Conservation (phyloP, 768 basidiomycete genomes). For the Macrocybe gigantea region DNA sequence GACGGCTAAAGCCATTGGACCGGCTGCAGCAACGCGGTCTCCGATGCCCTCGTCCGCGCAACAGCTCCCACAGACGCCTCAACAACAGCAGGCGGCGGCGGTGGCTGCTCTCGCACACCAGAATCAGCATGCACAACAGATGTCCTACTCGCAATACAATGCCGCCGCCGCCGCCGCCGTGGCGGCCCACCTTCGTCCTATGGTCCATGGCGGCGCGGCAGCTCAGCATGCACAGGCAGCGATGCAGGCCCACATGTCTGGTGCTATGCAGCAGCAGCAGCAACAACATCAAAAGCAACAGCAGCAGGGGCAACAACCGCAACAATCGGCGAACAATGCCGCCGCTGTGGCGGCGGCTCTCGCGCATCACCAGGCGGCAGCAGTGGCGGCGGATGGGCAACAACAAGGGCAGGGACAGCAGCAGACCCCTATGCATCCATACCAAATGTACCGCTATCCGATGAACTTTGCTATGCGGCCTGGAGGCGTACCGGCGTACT, state of each 20-base stretch:
- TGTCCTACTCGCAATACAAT: too few relatives aligned
- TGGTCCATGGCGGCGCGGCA: background rate
- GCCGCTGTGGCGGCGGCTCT: constrained; percentile 1
- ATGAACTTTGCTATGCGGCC: constrained; percentile 7
- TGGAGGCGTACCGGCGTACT: constrained; percentile 5
- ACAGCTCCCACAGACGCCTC: constrained; percentile 13
- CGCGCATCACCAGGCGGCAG: constrained; percentile 5
- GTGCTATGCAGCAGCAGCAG: constrained; percentile 13
- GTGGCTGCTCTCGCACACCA: too few relatives aligned
- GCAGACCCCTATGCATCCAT: constrained; percentile 10
- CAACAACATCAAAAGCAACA: constrained; percentile 4
- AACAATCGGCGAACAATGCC: constrained; percentile 15
- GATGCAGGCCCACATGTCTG: background rate
- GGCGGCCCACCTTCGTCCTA: too few relatives aligned
- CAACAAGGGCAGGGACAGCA: constrained; percentile 10
- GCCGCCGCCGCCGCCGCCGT: too few relatives aligned
- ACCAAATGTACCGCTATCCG: constrained; percentile 13
- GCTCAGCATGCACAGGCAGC: constrained; percentile 8
- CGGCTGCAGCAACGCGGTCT: constrained; percentile 21
- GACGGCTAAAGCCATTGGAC: constrained; percentile 11
- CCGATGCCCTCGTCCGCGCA: constrained; percentile 25
- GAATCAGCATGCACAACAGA: too few relatives aligned
- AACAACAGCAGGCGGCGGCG: constrained; percentile 5
- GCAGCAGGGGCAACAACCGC: constrained; percentile 16
- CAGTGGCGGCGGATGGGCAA: constrained; percentile 4